Conservation (phyloP, 306 rosid genomes). For the Ormosia semicastrata region DNA sequence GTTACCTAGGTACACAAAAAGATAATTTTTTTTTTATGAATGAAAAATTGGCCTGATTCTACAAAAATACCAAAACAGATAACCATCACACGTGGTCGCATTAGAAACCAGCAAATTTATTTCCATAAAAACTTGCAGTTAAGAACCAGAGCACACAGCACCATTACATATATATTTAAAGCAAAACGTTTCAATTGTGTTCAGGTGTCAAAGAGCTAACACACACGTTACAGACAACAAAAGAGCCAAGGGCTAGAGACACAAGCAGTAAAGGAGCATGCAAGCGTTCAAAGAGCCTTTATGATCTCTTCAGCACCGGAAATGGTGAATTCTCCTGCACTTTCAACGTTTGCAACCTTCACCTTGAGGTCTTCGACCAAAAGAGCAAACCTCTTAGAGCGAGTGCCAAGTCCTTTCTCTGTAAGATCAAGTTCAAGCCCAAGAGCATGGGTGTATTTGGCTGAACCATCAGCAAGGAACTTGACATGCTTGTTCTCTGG, state of each 20-base stretch:
- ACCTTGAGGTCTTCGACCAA: constrained; percentile 81
- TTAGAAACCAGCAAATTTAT: constrained; percentile 20
- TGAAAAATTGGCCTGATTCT: neutral
- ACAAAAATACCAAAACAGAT: neutral
- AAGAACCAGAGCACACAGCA: constrained; percentile 22
- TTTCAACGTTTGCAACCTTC: constrained; percentile 80
- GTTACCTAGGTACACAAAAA: neutral
- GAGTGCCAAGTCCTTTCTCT: constrained; percentile 75
- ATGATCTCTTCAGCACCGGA: constrained; percentile 91
- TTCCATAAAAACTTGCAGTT: neutral
- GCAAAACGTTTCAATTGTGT: neutral
- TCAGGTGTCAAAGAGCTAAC: neutral
- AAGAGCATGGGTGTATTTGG: constrained; percentile 64
- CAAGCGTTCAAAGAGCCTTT: constrained; percentile 68
- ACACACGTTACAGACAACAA: neutral
- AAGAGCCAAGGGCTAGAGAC: neutral
- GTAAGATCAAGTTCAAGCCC: constrained; percentile 91
- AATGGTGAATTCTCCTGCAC: constrained; percentile 77
- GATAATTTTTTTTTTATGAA: neutral
- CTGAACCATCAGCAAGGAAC: constrained; percentile 96
- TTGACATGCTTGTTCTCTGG: constrained; percentile 86
- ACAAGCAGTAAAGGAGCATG: neutral
- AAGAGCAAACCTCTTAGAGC: constrained; percentile 83
- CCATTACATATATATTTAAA: neutral
- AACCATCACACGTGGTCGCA: neutral